phyloP scores from a whole-genome alignment of 768 basidiomycete species.

The Mycena galericulata region DNA sequence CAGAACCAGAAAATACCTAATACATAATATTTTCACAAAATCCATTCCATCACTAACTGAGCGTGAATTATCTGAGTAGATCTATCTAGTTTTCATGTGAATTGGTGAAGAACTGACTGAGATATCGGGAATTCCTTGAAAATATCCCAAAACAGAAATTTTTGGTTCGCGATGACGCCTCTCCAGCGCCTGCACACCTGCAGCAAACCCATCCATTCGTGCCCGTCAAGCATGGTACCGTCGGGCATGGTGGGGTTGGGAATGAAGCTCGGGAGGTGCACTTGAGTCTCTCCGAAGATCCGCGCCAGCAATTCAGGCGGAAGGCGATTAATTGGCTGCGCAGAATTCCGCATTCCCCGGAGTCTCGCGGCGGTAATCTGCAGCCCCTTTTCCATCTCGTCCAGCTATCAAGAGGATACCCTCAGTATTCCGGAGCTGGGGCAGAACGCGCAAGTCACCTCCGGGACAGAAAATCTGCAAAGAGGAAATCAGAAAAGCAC shows the following conservation, averaged over 20 bases:
- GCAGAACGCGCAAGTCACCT: background rate
- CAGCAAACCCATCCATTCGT: slow-evolving; percentile 11
- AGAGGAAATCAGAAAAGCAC: background rate
- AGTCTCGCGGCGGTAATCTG: slow-evolving; percentile 14
- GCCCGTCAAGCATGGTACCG: background rate
- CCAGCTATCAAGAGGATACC: slow-evolving; percentile 6
- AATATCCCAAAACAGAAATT: too few relatives aligned
- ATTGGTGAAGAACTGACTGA: too few relatives aligned
- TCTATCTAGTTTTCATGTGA: too few relatives aligned
- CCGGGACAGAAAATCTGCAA: slow-evolving; percentile 5
- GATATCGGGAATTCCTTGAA: too few relatives aligned
- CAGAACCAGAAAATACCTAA: too few relatives aligned
- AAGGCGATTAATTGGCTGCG: slow-evolving; percentile 29
- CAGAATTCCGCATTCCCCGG: slow-evolving; percentile 20
- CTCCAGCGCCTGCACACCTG: slow-evolving; percentile 33
- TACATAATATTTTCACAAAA: too few relatives aligned
- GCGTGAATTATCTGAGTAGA: too few relatives aligned
- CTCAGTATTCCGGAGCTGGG: background rate
- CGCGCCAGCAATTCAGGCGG: slow-evolving; percentile 28
- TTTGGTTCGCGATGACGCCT: slow-evolving; percentile 36
- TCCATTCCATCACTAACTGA: too few relatives aligned
- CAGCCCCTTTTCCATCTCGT: slow-evolving; percentile 8
- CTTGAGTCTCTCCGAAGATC: slow-evolving; percentile 17
- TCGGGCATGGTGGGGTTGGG: slow-evolving; percentile 7
- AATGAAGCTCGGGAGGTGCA: slow-evolving; percentile 22